Conservation (phyloP, 345 rosid species). For the Isatis tinctoria region DNA sequence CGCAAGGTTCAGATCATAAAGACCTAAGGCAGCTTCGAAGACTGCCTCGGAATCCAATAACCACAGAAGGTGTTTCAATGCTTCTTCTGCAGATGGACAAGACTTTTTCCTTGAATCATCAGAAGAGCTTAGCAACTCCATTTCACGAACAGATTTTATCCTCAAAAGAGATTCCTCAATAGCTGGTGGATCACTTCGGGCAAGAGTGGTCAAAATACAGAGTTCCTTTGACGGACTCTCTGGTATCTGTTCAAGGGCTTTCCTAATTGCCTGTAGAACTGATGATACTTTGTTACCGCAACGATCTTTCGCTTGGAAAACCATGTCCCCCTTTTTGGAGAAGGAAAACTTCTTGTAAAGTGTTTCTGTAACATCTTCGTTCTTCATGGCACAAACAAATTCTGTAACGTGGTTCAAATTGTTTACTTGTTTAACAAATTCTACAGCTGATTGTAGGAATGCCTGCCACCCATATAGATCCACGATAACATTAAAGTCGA, state of each 20-base stretch:
- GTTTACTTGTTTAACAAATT: constrained; percentile 76
- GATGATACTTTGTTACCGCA: constrained; percentile 63
- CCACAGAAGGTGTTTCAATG: constrained; percentile 91
- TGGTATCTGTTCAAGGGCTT: constrained; percentile 65
- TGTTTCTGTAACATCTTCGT: constrained; percentile 65
- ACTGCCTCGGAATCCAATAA: constrained; percentile 89
- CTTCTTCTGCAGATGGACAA: constrained; percentile 92
- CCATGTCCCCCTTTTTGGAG: constrained; percentile 38
- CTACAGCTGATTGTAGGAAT: constrained; percentile 68
- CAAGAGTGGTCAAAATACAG: constrained; percentile 90
- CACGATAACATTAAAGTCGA: constrained; percentile 79
- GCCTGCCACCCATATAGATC: constrained; percentile 83
- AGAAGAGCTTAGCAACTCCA: constrained; percentile 66
- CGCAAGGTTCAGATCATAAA: constrained; percentile 92
- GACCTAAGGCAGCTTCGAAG: constrained; percentile 93
- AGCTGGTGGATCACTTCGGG: constrained; percentile 89
- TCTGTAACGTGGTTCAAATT: constrained; percentile 87
- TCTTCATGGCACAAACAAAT: constrained; percentile 82
- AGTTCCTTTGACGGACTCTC: constrained; percentile 93
- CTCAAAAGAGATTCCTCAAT: constrained; percentile 84
- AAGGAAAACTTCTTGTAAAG: constrained; percentile 56
- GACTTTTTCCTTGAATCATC: constrained; percentile 49
- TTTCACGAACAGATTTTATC: constrained; percentile 80
- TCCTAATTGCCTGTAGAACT: constrained; percentile 77
- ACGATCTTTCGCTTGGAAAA: constrained; percentile 37